Evolutionary conservation across 176 grass and related monocot species (phyloP).

Genomic region (Triticum monococcum): DNA sequence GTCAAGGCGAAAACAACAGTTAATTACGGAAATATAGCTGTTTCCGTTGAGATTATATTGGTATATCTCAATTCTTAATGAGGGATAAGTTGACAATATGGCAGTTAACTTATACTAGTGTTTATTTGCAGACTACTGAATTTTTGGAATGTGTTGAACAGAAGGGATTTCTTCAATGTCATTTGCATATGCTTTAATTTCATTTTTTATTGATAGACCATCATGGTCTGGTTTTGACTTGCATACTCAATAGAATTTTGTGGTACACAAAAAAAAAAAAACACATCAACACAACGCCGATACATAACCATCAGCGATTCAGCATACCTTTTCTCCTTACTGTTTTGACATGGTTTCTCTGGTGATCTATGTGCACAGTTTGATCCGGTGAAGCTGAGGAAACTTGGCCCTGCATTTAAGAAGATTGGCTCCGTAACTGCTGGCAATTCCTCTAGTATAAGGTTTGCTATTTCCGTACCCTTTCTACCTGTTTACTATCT

Average conservation of each 20-base stretch:
- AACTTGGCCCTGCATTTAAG: constrained; percentile 54
- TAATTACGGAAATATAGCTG: too few species aligned
- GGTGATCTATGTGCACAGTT: constrained; percentile 38
- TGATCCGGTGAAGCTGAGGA: constrained; percentile 64
- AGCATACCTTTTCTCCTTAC: not conserved
- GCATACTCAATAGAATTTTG: not conserved
- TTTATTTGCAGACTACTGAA: too few species aligned
- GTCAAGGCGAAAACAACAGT: too few species aligned
- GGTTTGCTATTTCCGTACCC: not conserved
- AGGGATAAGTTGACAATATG: too few species aligned
- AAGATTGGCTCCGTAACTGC: constrained; percentile 60
- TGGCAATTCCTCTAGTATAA: constrained; percentile 84
- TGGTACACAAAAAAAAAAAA: too few species aligned
- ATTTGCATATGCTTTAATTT: not conserved
- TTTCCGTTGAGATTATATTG: too few species aligned
- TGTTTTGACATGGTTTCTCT: constrained; percentile 20
- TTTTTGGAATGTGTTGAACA: not conserved
- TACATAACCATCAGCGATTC: not conserved
- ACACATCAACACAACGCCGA: too few species aligned
- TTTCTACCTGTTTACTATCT: not conserved
- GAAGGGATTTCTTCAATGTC: not conserved
- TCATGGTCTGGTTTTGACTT: not conserved
- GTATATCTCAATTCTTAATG: too few species aligned
- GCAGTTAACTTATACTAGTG: too few species aligned
- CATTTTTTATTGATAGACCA: not conserved